These are phyloP conservation scores for Cardamine occulta DNA, from an alignment of 345 rosid species.

Conservation along the genomic window DNA sequence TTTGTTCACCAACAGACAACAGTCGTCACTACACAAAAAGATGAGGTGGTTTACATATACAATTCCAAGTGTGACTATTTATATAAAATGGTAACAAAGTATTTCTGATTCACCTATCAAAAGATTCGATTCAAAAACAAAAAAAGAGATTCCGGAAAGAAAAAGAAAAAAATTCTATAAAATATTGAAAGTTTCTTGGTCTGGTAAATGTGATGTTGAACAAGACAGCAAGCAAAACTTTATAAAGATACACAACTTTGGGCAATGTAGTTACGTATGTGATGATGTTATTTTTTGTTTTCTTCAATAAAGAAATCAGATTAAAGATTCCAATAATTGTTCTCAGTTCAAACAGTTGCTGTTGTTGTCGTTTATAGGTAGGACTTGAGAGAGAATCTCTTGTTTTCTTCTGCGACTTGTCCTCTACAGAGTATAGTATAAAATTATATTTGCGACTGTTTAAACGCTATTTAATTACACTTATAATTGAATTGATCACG, in stretches of 20 bases:
- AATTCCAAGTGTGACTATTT: slow-evolving; percentile 5
- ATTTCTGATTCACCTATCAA: slow-evolving; percentile 27
- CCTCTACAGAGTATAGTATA: slow-evolving; percentile 18
- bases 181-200: slow-evolving; percentile 27
- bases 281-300: slow-evolving; percentile 39
- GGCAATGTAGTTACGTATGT: slow-evolving; percentile 40
- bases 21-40: background rate
- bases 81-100: slow-evolving; percentile 5
- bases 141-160: background rate
- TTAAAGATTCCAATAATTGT: slow-evolving; percentile 41
- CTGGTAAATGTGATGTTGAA: slow-evolving; percentile 32
- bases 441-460: background rate
- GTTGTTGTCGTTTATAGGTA: slow-evolving; percentile 28
- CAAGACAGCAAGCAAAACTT: slow-evolving; percentile 10
- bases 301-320: slow-evolving; percentile 23
- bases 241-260: slow-evolving; percentile 19
- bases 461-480: background rate
- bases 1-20: background rate
- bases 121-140: slow-evolving; percentile 9
- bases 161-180: background rate
- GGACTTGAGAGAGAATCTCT: slow-evolving; percentile 17
- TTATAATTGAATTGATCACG: slow-evolving; percentile 22
- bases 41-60: background rate
- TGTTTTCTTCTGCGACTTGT: background rate
- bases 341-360: slow-evolving; percentile 20